Conservation (phyloP, 163 green algal genomes). For the Prototheca wickerhamii region DNA sequence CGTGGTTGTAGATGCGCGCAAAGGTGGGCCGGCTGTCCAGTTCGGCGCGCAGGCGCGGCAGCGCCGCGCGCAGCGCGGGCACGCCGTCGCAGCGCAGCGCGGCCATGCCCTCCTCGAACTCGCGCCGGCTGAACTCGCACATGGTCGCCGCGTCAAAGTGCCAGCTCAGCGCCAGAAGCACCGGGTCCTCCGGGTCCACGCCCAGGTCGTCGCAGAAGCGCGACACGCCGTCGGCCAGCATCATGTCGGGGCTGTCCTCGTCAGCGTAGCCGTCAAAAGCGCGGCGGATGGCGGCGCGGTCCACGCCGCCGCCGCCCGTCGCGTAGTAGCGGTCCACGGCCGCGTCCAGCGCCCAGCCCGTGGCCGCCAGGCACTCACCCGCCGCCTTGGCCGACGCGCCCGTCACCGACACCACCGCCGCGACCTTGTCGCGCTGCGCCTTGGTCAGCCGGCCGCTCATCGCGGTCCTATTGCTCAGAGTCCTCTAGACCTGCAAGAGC, state of each 20-base stretch:
- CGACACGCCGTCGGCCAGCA: conserved; percentile 24
- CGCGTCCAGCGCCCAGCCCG: conserved; percentile 45
- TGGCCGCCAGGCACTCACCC: conserved; percentile 40
- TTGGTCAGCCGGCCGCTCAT: conserved; percentile 26
- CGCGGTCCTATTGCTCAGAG: not conserved
- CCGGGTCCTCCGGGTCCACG: conserved; percentile 35
- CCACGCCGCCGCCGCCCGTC: not conserved
- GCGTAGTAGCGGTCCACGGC: conserved; percentile 23
- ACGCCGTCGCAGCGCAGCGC: conserved; percentile 63
- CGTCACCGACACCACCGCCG: conserved; percentile 48
- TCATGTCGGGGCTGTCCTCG: not conserved
- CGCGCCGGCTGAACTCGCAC: conserved; percentile 70
- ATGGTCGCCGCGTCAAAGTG: conserved; percentile 64
- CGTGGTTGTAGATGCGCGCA: conserved; percentile 81
- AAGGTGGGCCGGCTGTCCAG: conserved; percentile 62
- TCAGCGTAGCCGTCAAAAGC: conserved; percentile 27
- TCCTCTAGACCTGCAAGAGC: conserved; percentile 8
- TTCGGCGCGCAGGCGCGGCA: conserved; percentile 59
- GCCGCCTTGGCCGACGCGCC: conserved; percentile 41
- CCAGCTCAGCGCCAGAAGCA: conserved; percentile 76
- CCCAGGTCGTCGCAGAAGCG: conserved; percentile 24
- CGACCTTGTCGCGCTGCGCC: conserved; percentile 44
- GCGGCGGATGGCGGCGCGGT: conserved; percentile 11
- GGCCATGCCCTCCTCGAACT: conserved; percentile 71
- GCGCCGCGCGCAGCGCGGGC: conserved; percentile 58